phyloP scores from a whole-genome alignment of 2,329 filamentous ascomycete species.

The Aureobasidium namibiae region DNA sequence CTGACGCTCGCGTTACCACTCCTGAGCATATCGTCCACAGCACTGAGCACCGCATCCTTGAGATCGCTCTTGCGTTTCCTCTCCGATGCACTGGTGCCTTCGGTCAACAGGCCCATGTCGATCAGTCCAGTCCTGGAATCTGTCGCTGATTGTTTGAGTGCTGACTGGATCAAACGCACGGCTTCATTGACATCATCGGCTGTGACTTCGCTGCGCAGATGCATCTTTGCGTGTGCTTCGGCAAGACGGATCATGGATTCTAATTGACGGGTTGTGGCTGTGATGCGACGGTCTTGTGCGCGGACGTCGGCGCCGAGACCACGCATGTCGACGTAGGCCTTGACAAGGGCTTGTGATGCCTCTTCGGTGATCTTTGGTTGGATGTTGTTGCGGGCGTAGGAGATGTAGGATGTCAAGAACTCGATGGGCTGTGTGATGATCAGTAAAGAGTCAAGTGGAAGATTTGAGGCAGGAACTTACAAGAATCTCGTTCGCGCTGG shows the following conservation, averaged over 20 bases:
- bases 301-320: slow-evolving; percentile 67
- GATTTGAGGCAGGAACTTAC: slow-evolving; percentile 43
- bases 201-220: slow-evolving; percentile 67
- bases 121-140: slow-evolving; percentile 85
- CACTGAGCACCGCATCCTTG: slow-evolving; percentile 64
- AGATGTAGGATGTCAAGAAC: slow-evolving; percentile 94
- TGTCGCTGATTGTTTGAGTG: slow-evolving; percentile 94
- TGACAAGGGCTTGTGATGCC: slow-evolving; percentile 75
- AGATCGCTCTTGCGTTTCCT: slow-evolving; percentile 74
- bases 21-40: slow-evolving; percentile 74
- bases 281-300: slow-evolving; percentile 88
- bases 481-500: slow-evolving; percentile 67
- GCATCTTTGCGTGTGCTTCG: slow-evolving; percentile 98
- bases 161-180: slow-evolving; percentile 83
- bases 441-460: not conserved
- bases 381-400: slow-evolving; percentile 79
- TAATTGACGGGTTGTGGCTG: slow-evolving; percentile 89
- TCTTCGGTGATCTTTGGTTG: slow-evolving; percentile 74
- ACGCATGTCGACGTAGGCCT: slow-evolving; percentile 89
- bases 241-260: slow-evolving; percentile 97
- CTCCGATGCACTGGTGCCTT: slow-evolving; percentile 87
- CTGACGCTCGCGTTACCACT: slow-evolving; percentile 56
- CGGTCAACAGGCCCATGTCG: slow-evolving; percentile 91
- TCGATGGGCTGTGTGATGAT: slow-evolving; percentile 63
- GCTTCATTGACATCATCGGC: slow-evolving; percentile 80